Base-by-base conservation (phyloP, 805 yeast genomes). In the Myxozyma vanderwaltii region DNA sequence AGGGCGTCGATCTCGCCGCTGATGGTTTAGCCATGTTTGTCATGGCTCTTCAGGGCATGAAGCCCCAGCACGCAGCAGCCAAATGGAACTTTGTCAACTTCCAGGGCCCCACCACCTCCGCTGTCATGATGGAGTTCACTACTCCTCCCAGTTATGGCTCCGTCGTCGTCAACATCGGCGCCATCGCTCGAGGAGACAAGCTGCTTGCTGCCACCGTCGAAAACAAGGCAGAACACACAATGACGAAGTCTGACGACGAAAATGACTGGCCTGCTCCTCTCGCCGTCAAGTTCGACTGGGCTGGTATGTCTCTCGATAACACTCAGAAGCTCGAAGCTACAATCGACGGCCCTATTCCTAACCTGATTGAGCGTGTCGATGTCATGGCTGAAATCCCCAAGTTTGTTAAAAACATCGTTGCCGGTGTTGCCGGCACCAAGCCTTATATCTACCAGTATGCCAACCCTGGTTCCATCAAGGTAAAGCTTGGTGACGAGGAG, bases 31-130 rank as follows among this genome's bases (percentile, higher is more conserved):
- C 90, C 51, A 88, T 94, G 96, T 91, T 85, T 71, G 96, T 92
- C 54, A 86, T 89, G 92, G 99, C 99, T 5, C 77, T 90, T 67
- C 99, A 94, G 78, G 98, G 98, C 63, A 91, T 94, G 98, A 94
- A 94, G 75, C 99, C 99, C 7, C 97, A 94, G 75, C 99, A 94
- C 75, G 97, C 97, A 36, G 99, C 99, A 57, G 89, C 96, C 62
- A 76, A 90, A 23, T 94, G 99, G 99, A 94, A 92, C 76, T 94
- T 94, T 72, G 75, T 89, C 63, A 87, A 89, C 75, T 92, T 88
- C 81, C 96, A 89, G 72, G 86, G 94, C 19, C 81, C 84, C 52
- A 77, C 84, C 40, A 79, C 81, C 67, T 79, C 92, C 36, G 96
- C 89, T 10, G 85, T 91, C 17, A 81, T 88, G 65, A 94, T 94